Conservation (phyloP, 176 grass and related monocot species). For the Juncus inflexus region DNA sequence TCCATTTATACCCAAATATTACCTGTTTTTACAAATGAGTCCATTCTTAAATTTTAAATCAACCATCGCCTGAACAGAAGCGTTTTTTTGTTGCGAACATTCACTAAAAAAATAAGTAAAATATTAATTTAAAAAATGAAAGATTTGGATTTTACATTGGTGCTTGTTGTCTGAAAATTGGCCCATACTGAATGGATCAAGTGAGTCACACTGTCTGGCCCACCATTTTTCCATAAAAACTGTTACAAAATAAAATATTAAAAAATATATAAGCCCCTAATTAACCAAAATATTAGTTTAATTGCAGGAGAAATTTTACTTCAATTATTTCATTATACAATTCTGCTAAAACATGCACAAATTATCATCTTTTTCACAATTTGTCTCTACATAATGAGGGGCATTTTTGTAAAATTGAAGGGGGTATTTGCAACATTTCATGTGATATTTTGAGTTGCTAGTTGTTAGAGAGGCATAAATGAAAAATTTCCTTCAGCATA, state of each 20-base stretch:
- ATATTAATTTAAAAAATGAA: conserved; percentile 15
- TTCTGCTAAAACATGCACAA: too few relatives aligned
- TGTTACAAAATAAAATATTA: conserved; percentile 29
- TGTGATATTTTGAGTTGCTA: too few relatives aligned
- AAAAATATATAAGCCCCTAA: neutral
- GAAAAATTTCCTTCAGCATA: conserved; percentile 10
- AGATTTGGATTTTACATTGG: conserved; percentile 61
- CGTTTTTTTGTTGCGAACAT: too few relatives aligned
- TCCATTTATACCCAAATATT: conserved; percentile 96
- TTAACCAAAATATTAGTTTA: too few relatives aligned
- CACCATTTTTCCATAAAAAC: conserved; percentile 84
- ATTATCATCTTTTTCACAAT: too few relatives aligned
- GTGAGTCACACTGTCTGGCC: conserved; percentile 49
- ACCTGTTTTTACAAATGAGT: conserved; percentile 31
- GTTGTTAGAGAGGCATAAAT: neutral
- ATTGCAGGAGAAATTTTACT: too few relatives aligned
- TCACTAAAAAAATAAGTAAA: conserved; percentile 11
- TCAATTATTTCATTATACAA: too few relatives aligned
- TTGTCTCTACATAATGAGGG: too few relatives aligned
- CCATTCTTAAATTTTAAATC: too few relatives aligned
- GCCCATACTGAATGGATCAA: conserved; percentile 92
- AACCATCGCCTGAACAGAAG: too few relatives aligned
- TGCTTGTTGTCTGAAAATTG: conserved; percentile 88
- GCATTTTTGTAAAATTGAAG: too few relatives aligned
- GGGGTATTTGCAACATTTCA: too few relatives aligned